Base-by-base conservation (phyloP, 352 stramenopile genomes). In the Phytophthora ramorum region DNA sequence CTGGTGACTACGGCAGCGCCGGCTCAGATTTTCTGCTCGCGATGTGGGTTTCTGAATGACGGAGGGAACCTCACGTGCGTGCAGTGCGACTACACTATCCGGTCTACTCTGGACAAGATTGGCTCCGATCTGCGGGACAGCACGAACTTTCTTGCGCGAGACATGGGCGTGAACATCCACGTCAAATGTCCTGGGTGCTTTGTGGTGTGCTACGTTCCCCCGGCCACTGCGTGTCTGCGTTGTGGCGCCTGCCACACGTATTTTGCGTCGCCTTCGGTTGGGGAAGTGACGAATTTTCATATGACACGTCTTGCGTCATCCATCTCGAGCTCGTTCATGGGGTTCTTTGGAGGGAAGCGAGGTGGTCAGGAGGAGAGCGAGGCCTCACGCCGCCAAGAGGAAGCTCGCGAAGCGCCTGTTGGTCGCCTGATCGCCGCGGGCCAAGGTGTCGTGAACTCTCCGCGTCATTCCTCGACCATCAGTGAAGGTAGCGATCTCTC, bases 131-230 rank as follows among this genome's bases (percentile, higher is more conserved):
- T 93, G 54, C 80, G 75, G 37, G 85, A 93, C 66, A 92, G 83
- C 55, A 93, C 87, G 41, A 95, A 93, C 62, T 85, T 91, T 51
- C 49, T 93, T 14, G 87, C 83, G 24, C 73, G 87, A 26, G 85
- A 95, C 63, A 91, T 95, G 73, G 87, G 87, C 30, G 70, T 95
- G 19, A 92, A 93, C 66, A 91, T 95, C 62, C 79, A 91, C 66
- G 85, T 95, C 67, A 86, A 90, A 67, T 95, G 87, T 70, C 87
- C 87, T 20, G 87, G 87, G 28, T 95, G 87, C 55, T 62, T 86
- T 28, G 69, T 85, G 13, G 71, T 92, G 53, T 95, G 87, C 76
- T 83, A 76, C 37, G 83, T 95, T 40, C 85, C 87, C 3, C 85
- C 85, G 5, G 84, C 87, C 9, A 92, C 87, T 0, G 85, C 87